Percentiles rank a stretch among this genome's conserved stretches.
Conservation (phyloP, 495 filamentous ascomycete species). For the Daldinia childiae region DNA sequence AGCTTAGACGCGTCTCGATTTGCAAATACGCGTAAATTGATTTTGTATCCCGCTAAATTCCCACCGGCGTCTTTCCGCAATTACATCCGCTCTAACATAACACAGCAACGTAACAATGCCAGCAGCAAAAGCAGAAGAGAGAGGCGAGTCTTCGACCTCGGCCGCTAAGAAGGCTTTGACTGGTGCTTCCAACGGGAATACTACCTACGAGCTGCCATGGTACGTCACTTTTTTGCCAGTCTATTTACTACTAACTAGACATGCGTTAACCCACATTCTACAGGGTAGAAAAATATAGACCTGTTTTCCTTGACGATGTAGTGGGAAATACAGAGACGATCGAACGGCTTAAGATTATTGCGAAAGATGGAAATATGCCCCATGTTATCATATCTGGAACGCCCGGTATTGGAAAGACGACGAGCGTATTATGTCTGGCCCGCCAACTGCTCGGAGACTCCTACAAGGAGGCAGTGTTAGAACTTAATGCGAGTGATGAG, state of each 20-base stretch:
- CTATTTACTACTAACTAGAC: neutral
- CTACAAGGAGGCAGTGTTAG: slow-evolving; percentile 97
- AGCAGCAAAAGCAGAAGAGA: slow-evolving; percentile 53
- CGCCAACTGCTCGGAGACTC: slow-evolving; percentile 90
- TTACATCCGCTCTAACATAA: neutral
- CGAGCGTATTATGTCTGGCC: slow-evolving; percentile 91
- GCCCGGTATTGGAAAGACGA: slow-evolving; percentile 99
- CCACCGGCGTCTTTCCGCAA: neutral
- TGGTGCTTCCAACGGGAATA: slow-evolving; percentile 67
- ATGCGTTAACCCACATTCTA: slow-evolving; percentile 26
- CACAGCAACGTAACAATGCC: slow-evolving; percentile 47
- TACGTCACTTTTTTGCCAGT: slow-evolving; percentile 52
- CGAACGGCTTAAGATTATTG: slow-evolving; percentile 97
- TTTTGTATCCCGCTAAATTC: slow-evolving; percentile 9
- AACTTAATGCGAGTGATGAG: slow-evolving; percentile 96
- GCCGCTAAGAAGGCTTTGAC: slow-evolving; percentile 74
- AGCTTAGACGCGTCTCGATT: slow-evolving; percentile 34
- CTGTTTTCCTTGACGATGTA: slow-evolving; percentile 92
- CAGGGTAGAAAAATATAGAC: slow-evolving; percentile 99
- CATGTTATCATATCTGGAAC: slow-evolving; percentile 99
- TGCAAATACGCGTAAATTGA: slow-evolving; percentile 47
- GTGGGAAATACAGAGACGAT: slow-evolving; percentile 98
- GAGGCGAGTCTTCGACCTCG: slow-evolving; percentile 79
- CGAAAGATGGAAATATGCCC: slow-evolving; percentile 99
- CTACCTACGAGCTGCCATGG: slow-evolving; percentile 92